These are phyloP conservation scores for Exophiala calicioides DNA, from an alignment of 2,329 filamentous ascomycete species.

Conservation along the genomic window DNA sequence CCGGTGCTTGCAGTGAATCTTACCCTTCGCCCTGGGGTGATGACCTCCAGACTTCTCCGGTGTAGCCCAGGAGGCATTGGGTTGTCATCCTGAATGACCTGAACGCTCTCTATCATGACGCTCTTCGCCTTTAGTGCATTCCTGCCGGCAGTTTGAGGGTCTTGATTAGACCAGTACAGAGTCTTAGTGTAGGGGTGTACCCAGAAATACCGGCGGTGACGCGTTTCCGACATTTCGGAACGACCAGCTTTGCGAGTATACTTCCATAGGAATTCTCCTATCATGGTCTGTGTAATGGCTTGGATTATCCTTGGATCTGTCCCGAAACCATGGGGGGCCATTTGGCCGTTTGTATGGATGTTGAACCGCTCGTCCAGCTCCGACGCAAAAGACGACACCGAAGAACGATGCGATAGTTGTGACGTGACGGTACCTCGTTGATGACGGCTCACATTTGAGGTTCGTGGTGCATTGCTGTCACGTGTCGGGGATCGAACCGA, in stretches of 20 bases:
- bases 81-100: constrained; percentile 91
- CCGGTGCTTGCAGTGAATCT: constrained; percentile 94
- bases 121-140: constrained; percentile 81
- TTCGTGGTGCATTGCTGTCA: constrained; percentile 62
- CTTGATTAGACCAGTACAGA: constrained; percentile 91
- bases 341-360: constrained; percentile 60
- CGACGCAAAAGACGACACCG: constrained; percentile 91
- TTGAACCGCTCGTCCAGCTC: constrained; percentile 92
- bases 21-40: constrained; percentile 83
- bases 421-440: constrained; percentile 39
- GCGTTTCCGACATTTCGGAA: constrained; percentile 80
- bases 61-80: constrained; percentile 92
- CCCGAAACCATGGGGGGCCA: constrained; percentile 61
- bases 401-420: constrained; percentile 68
- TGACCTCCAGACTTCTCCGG: constrained; percentile 86
- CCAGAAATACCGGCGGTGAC: constrained; percentile 97
- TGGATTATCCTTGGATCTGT: constrained; percentile 98
- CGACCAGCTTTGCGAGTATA: constrained; percentile 95
- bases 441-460: constrained; percentile 26
- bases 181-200: constrained; percentile 96
- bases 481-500: constrained; percentile 48
- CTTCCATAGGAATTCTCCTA: constrained; percentile 98
- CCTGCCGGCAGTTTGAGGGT: constrained; percentile 77
- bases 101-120: constrained; percentile 87
- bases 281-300: constrained; percentile 99